phyloP scores from a whole-genome alignment of 2,329 filamentous ascomycete genomes.

The Clarireedia paspali region DNA sequence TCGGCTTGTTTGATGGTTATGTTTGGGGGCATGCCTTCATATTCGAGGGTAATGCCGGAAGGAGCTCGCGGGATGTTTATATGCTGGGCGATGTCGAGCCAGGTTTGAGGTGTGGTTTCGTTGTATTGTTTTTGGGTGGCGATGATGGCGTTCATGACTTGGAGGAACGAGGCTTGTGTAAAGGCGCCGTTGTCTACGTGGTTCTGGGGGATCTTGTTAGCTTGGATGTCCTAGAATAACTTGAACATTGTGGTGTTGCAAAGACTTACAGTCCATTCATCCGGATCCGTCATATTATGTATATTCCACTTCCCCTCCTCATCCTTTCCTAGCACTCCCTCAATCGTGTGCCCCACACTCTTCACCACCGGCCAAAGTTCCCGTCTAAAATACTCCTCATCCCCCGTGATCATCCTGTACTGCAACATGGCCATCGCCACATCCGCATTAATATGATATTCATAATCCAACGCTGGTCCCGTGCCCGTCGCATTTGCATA shows the following conservation, averaged over 20 bases:
- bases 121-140: constrained; percentile 9
- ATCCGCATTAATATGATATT: constrained; percentile 19
- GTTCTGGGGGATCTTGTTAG: constrained; percentile 4
- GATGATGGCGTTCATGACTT: constrained; percentile 38
- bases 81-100: constrained; percentile 45
- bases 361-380: constrained; percentile 12
- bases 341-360: constrained; percentile 10
- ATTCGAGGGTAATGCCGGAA: constrained; percentile 43
- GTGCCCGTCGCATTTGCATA: constrained; percentile 18
- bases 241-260: too few relatives aligned
- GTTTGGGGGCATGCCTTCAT: constrained; percentile 11
- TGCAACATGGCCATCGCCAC: constrained; percentile 9
- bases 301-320: constrained; percentile 26
- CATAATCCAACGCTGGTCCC: constrained; percentile 14
- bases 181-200: constrained; percentile 50
- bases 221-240: background rate
- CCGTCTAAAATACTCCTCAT: constrained; percentile 11
- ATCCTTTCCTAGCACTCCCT: constrained; percentile 6
- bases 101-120: constrained; percentile 41
- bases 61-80: constrained; percentile 46
- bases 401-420: constrained; percentile 4
- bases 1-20: constrained; percentile 18
- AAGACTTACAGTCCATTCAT: constrained; percentile 33
- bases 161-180: constrained; percentile 38
- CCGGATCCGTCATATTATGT: constrained; percentile 62